Evolutionary conservation across 805 yeast genomes (phyloP), one percentile per base, ranked within the genome.

Genomic region (Isabelozyma heimii): DNA sequence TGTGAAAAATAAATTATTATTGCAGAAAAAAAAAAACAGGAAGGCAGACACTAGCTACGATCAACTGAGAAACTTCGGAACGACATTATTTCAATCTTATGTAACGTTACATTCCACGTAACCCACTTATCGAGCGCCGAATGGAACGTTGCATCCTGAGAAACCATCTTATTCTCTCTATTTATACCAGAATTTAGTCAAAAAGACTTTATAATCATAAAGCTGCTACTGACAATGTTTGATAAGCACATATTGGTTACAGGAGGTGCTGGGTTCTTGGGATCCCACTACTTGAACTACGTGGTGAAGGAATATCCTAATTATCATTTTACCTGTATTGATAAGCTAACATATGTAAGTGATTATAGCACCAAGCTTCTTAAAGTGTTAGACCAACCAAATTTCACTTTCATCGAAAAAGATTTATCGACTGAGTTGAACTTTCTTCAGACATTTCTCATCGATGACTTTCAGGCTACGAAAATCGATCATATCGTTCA

Each of bases 241-340:
- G 55, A 52, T 5, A 51, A 52, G 43, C 42, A 47, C 42, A 55
- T 78, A 9, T 61, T 80, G 28, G 75, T 81, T 5, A 75, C 84
- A 7, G 85, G 85, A 6, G 84, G 83, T 1, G 80, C 81, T 5
- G 85, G 85, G 1, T 81, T 81, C 51, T 74, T 81, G 50, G 85
- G 83, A 4, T 75, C 81, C 1, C 73, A 80, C 66, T 65, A 76
- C 43, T 65, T 76, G 12, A 63, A 71, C 9, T 60, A 63, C 46
- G 57, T 76, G 45, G 70, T 72, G 1, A 26, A 44, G 3, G 49
- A 52, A 24, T 59, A 66, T 46, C 70, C 72, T 1, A 35, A 54
- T 6, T 62, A 63, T 50, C 55, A 54, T 8, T 72, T 81, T 35
- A 59, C 73, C 1, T 77, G 83, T 51, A 58, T 76, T 28, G 85